These are phyloP conservation scores for Lecanicillium sp. DNA, from an alignment of 2,329 filamentous ascomycete species.

Conservation along the genomic window DNA sequence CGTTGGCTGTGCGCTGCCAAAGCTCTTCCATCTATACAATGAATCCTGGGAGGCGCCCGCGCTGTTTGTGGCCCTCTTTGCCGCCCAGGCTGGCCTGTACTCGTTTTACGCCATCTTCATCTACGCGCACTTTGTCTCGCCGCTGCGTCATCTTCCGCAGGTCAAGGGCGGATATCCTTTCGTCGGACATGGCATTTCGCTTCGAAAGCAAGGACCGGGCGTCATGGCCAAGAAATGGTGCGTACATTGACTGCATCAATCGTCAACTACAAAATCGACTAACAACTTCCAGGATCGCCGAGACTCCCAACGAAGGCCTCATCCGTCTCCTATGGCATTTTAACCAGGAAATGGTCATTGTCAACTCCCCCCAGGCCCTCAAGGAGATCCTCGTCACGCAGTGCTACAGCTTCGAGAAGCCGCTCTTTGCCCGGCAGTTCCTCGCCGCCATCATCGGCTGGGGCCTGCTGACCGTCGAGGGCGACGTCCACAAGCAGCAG, in stretches of 20 bases:
- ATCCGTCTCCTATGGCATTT: constrained; percentile 54
- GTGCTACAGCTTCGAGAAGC: constrained; percentile 61
- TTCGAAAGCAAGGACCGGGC: constrained; percentile 5
- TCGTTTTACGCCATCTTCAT: constrained; percentile 25
- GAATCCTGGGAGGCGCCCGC: not conserved
- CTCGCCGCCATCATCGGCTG: constrained; percentile 77
- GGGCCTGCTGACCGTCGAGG: constrained; percentile 22
- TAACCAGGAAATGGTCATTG: constrained; percentile 50
- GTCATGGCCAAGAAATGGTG: constrained; percentile 60
- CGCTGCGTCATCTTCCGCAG: constrained; percentile 29
- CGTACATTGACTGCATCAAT: constrained; percentile 19
- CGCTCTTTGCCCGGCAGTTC: constrained; percentile 50
- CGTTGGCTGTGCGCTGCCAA: constrained; percentile 3
- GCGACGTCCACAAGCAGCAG: constrained; percentile 23
- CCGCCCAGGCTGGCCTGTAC: constrained; percentile 9
- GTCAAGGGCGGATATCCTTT: constrained; percentile 19
- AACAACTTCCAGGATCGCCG: constrained; percentile 37
- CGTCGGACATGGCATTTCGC: constrained; percentile 4
- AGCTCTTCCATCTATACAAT: constrained; percentile 5
- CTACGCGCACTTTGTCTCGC: constrained; percentile 30
- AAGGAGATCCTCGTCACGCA: constrained; percentile 57
- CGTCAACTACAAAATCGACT: constrained; percentile 11
- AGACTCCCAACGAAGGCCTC: constrained; percentile 55
- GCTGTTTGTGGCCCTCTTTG: constrained; percentile 2
- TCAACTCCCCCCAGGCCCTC: constrained; percentile 52